phyloP scores from a whole-genome alignment of 305 asterid species.

The Petunia hybrid region DNA sequence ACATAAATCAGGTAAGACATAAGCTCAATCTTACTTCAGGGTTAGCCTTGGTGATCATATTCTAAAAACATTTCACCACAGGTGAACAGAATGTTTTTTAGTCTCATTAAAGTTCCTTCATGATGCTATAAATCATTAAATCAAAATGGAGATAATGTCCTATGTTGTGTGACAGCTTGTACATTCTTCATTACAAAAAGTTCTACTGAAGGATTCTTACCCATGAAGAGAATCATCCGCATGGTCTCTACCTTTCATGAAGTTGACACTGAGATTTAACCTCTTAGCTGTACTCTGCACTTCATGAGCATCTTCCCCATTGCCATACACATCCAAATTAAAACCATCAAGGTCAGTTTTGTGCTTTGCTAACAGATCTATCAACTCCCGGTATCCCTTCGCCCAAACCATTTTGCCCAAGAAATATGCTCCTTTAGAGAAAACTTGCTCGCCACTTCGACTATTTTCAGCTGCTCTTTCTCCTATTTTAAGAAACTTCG shows the following conservation, averaged over 20 bases:
- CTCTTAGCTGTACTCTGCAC: constrained; percentile 87
- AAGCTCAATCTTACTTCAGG: not conserved
- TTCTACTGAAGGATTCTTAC: constrained; percentile 52
- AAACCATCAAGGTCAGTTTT: constrained; percentile 81
- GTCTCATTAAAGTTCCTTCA: not conserved
- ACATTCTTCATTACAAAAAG: not conserved
- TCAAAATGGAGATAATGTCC: not conserved
- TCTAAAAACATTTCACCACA: not conserved
- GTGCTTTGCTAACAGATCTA: constrained; percentile 83
- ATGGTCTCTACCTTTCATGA: constrained; percentile 97
- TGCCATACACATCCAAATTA: constrained; percentile 92
- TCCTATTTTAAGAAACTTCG: constrained; percentile 88
- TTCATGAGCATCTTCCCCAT: constrained; percentile 96
- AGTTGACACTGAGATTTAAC: constrained; percentile 80
- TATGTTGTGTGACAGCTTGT: not conserved
- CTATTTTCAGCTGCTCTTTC: constrained; percentile 82
- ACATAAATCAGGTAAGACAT: not conserved
- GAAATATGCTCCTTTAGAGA: constrained; percentile 96
- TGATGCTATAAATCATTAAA: constrained; percentile 12
- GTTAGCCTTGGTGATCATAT: constrained; percentile 5
- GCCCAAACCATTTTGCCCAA: constrained; percentile 99
- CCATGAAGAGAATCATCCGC: constrained; percentile 92
- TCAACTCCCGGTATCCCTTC: constrained; percentile 92
- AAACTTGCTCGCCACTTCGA: constrained; percentile 75
- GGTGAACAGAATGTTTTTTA: not conserved